Base-by-base conservation (phyloP, 176 grass and related monocot species). In the Metroxylon sagu region DNA sequence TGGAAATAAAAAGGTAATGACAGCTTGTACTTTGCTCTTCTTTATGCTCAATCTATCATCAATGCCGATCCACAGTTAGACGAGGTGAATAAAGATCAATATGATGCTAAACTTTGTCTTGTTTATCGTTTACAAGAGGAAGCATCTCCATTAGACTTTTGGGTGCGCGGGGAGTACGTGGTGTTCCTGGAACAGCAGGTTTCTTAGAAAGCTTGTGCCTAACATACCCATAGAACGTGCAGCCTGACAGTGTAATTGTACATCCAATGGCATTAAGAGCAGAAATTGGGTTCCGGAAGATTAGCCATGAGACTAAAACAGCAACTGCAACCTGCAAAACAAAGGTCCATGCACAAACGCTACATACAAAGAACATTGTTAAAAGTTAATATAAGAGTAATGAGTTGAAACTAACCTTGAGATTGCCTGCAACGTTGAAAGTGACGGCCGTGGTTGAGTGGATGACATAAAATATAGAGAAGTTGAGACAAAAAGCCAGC, bases 381-480 rank as follows among this genome's bases (percentile, higher is more conserved):
- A 43, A 35, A 35, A 6, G 8, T 14, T 43, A 43, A 43, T 43
- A 6, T 7, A 43, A 43, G 35, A 43, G 12, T 43, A 43, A 1
- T 12, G 35, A 43, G 30, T n/a, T 17, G 26, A 17, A 16, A 73
- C 72, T 66, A 85, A 97, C 92, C 71, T 97, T 97, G 57, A 97
- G 83, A 59, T 97, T 97, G 62, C 92, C 92, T 0, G 92, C 92
- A 57, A 97, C 92, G 28, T 97, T 97, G 73, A 97, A 97, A 27
- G 92, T 97, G 55, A 97, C 92, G 5, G 92, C 92, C 0, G 92
- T 97, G 4, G 92, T 97, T 35, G 92, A 97, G 74, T 97, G 92
- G 31, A 97, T 97, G 31, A 97, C 92, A 5, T 97, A 91, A 78
- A 97, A 97, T 27, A 97, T 97, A 49, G 92, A 97, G 72, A 97